Conservation (phyloP, 768 basidiomycete species). For the Termitomyces sp. region DNA sequence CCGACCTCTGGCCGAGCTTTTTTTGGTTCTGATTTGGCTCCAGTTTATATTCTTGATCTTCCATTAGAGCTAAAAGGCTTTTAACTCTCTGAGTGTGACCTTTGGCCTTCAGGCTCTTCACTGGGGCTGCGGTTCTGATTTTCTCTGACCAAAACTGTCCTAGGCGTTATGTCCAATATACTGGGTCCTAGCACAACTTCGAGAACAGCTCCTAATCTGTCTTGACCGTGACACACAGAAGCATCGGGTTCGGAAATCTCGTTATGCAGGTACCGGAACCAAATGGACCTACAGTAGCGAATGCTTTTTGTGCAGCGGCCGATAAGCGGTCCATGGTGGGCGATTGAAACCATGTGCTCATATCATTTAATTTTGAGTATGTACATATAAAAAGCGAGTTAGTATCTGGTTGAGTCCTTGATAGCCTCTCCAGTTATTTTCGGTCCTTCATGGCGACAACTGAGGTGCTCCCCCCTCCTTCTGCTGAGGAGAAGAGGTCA, state of each 20-base stretch:
- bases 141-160: neutral
- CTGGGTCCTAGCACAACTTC: neutral
- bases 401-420: neutral
- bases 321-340: neutral
- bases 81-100: neutral
- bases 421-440: neutral
- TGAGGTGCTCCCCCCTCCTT: neutral
- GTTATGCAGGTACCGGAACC: neutral
- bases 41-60: neutral
- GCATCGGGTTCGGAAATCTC: slow-evolving; percentile 1
- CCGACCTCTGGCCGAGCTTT: neutral
- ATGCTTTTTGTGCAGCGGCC: neutral
- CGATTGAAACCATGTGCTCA: neutral
- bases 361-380: neutral
- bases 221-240: neutral
- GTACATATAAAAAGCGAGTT: neutral
- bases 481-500: neutral
- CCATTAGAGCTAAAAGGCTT: neutral
- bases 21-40: neutral
- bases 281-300: neutral
- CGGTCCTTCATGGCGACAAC: neutral
- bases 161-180: neutral
- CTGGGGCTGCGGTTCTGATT: neutral
- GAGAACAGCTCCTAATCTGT: neutral
- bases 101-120: neutral